Base-by-base conservation (phyloP, 257 asterid species). In the Plantago major region DNA sequence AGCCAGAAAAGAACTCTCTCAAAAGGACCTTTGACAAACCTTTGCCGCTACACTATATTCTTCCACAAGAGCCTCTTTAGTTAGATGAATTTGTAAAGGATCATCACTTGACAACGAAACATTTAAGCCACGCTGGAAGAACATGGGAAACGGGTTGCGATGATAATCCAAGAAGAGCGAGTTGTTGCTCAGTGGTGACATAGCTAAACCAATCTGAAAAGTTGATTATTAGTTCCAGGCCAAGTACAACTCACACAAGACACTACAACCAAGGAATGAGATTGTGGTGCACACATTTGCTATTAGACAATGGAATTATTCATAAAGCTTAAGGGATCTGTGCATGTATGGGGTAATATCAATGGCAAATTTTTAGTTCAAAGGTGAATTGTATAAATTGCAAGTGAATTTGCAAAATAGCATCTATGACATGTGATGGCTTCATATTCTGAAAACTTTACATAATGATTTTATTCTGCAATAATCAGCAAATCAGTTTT, bases 151-250 rank as follows among this genome's bases (percentile, higher is more conserved):
- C 33, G 98, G 98, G 55, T 90, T 90, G 52, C 90, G 90, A 67
- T 82, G 94, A 64, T 90, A 87, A 75, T 90, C 95, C 72, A 90
- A 76, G 82, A 90, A 90, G 69, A 90, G 89, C 3, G 98, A 90
- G 78, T 90, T 90, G 79, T 90, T 90, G 82, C 98, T 90, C 65
- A 90, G 81, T 11, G 98, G 98, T 47, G 98, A 90, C 98, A 90
- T 85, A 1, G 98, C 98, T 73, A 87, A 71, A 64, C 98, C 98
- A 79, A 90, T 75, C 98, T 90, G 90, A 54, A 71, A 45, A 54
- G 55, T 56, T 58, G 62, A 57, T 33, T 33, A 58, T 68, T 55
- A 65, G 71, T 55, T 65, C 18, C 55, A 58, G 42, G 18, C 38
- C 28, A 62, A 53, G 55, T 48, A 18, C 58, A 11, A 57, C 33